phyloP scores from a whole-genome alignment of 2,329 filamentous ascomycete species.

The Aspergillus nomiae region DNA sequence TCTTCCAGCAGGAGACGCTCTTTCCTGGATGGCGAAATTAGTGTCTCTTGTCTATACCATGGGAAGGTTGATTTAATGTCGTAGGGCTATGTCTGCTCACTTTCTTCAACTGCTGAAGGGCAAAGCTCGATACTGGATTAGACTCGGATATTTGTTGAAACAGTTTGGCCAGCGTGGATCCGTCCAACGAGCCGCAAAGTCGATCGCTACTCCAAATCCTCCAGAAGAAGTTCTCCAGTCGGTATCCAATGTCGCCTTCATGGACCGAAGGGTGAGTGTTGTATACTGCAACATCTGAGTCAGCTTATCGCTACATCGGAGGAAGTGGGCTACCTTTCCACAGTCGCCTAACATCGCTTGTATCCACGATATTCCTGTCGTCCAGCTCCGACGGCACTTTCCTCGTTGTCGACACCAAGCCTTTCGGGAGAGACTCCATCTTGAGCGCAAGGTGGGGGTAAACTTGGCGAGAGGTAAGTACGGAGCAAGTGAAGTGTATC shows the following conservation, averaged over 20 bases:
- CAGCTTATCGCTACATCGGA: not conserved
- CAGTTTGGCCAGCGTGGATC: slow-evolving; percentile 43
- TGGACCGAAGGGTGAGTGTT: slow-evolving; percentile 47
- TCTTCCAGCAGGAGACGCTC: not conserved
- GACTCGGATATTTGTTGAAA: slow-evolving; percentile 48
- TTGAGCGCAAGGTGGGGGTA: not conserved
- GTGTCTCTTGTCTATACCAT: not conserved
- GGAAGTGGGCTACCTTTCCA: slow-evolving; percentile 50
- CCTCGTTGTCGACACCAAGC: slow-evolving; percentile 45
- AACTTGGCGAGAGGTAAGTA: not conserved
- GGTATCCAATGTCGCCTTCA: slow-evolving; percentile 41
- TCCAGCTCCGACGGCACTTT: slow-evolving; percentile 40
- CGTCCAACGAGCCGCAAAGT: slow-evolving; percentile 40
- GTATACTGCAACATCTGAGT: slow-evolving; percentile 42
- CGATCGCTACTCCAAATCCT: slow-evolving; percentile 50
- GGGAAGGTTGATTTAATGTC: too few relatives aligned
- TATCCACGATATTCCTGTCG: slow-evolving; percentile 43
- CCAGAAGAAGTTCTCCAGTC: slow-evolving; percentile 58
- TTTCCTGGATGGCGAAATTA: slow-evolving; percentile 1
- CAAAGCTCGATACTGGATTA: slow-evolving; percentile 21
- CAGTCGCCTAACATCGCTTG: slow-evolving; percentile 45
- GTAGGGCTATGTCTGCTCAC: slow-evolving; percentile 2
- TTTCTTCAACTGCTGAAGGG: slow-evolving; percentile 15
- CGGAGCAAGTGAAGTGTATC: not conserved
- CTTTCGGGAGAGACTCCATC: slow-evolving; percentile 46